Conservation (phyloP, 805 yeast species). For the Starmerella cellae region DNA sequence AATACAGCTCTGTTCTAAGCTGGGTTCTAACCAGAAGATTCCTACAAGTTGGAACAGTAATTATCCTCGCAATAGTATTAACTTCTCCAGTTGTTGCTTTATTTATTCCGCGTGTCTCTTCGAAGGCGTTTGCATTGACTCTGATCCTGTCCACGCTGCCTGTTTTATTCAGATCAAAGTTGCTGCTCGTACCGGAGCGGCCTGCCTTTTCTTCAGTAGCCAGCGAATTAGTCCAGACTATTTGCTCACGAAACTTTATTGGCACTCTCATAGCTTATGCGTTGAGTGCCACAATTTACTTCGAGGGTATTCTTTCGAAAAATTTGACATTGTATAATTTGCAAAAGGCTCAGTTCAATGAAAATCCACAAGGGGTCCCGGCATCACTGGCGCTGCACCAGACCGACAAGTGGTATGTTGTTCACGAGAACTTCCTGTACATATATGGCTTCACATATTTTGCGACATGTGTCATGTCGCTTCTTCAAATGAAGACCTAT, state of each 20-base stretch:
- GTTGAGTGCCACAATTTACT: constrained; percentile 2
- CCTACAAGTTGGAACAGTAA: constrained; percentile 1
- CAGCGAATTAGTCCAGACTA: neutral
- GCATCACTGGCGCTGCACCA: constrained; percentile 11
- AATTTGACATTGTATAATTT: neutral
- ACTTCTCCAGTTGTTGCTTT: neutral
- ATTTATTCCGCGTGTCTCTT: neutral
- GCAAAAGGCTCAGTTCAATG: constrained; percentile 4
- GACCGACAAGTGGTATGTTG: constrained; percentile 7
- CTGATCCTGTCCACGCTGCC: neutral
- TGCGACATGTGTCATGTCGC: neutral
- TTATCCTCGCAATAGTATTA: neutral
- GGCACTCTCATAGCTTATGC: neutral
- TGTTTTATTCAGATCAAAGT: neutral
- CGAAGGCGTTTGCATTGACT: neutral
- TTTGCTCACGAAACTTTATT: neutral
- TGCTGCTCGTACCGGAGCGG: neutral
- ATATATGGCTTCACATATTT: neutral
- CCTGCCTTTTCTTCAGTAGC: neutral
- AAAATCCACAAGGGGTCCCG: constrained; percentile 11
- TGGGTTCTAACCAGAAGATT: constrained; percentile 10
- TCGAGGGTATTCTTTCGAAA: neutral
- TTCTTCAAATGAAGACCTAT: neutral
- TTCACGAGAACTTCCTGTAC: constrained; percentile 9
- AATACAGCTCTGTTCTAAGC: constrained; percentile 11